phyloP scores from a whole-genome alignment of 1,284 basidiomycete species.

The Coniophora puteana region DNA sequence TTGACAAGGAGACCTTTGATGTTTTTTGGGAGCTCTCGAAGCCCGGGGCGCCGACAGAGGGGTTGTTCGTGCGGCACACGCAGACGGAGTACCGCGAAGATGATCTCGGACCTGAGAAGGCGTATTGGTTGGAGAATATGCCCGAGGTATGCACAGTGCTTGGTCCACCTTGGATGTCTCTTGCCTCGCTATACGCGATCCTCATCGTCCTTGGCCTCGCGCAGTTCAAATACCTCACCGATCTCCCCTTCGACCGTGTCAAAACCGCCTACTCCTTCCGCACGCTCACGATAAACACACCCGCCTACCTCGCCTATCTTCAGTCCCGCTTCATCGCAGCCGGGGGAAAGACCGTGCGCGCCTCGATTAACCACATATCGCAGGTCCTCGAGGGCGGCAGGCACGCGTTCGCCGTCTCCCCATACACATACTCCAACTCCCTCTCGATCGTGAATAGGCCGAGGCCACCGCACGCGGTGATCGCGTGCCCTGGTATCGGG shows the following conservation, averaged over 20 bases:
- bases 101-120: slow-evolving; percentile 30
- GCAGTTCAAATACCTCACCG: slow-evolving; percentile 39
- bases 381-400: slow-evolving; percentile 62
- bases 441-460: slow-evolving; percentile 19
- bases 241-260: slow-evolving; percentile 3
- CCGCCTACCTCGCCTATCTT: slow-evolving; percentile 67
- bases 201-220: not conserved
- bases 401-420: slow-evolving; percentile 34
- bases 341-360: slow-evolving; percentile 59
- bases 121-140: slow-evolving; percentile 51
- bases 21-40: slow-evolving; percentile 68
- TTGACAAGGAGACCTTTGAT: slow-evolving; percentile 70
- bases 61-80: slow-evolving; percentile 56
- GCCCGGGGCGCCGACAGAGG: slow-evolving; percentile 46
- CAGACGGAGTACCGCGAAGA: slow-evolving; percentile 60
- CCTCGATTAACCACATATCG: slow-evolving; percentile 57
- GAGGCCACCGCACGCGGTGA: slow-evolving; percentile 41
- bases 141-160: slow-evolving; percentile 60
- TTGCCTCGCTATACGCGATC: not conserved
- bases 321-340: slow-evolving; percentile 53
- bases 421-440: slow-evolving; percentile 13
- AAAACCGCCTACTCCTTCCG: slow-evolving; percentile 51
- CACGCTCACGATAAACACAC: slow-evolving; percentile 67
- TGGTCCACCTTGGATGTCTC: too few species aligned
- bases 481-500: slow-evolving; percentile 66